phyloP scores from a whole-genome alignment of 306 rosid species.

The Vigna nakashimae region DNA sequence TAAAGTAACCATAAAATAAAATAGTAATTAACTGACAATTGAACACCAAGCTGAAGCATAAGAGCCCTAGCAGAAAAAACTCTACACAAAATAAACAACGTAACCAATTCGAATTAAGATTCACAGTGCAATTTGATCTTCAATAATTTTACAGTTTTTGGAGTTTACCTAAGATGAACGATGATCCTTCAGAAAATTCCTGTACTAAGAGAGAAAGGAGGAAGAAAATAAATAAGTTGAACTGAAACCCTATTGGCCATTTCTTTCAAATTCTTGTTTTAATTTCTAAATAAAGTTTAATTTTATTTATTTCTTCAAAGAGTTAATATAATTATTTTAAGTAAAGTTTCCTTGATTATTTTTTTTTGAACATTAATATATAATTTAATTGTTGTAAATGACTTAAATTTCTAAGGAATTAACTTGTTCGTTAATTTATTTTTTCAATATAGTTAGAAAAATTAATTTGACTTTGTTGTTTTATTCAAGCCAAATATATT shows the following conservation, averaged over 20 bases:
- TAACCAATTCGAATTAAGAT: neutral
- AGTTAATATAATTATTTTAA: neutral
- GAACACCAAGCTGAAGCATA: neutral
- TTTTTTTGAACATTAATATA: neutral
- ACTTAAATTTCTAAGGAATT: neutral
- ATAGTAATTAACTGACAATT: neutral
- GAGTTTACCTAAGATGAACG: neutral
- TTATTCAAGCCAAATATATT: too few species aligned
- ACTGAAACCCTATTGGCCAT: neutral
- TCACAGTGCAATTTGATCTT: slow-evolving; percentile 1
- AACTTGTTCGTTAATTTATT: too few species aligned
- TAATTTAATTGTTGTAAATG: neutral
- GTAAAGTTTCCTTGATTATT: neutral
- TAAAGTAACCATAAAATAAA: neutral
- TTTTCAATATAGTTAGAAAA: too few species aligned
- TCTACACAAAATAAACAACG: neutral
- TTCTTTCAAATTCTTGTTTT: neutral
- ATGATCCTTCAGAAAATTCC: neutral
- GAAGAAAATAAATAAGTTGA: neutral
- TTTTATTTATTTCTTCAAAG: neutral
- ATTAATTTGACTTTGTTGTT: too few species aligned
- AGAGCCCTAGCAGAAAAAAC: neutral
- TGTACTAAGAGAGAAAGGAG: neutral
- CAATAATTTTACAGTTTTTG: neutral
- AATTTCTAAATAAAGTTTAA: neutral